Evolutionary conservation across 805 yeast species (phyloP), one percentile per base, ranked within the genome.

Genomic region (Wickerhamiella qilinensis): DNA sequence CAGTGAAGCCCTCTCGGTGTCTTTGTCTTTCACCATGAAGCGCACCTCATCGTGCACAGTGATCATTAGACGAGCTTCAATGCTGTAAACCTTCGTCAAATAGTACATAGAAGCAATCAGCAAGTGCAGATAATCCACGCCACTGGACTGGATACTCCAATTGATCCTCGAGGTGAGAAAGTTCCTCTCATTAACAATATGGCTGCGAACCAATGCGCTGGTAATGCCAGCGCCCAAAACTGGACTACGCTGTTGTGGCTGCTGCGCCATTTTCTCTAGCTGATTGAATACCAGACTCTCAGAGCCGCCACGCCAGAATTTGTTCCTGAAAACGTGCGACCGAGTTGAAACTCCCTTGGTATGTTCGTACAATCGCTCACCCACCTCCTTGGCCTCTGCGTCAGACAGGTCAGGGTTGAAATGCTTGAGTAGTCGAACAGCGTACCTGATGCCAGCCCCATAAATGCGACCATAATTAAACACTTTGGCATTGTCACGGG

Each of bases 141-240:
- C 99, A 1, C 95, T 83, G 18, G 95, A 83, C 56, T 91, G 99
- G 53, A 91, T 91, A 1, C 95, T 83, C 99, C 99, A 91, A 52
- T 91, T 91, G 45, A 86, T 77, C 50, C 99, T 61, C 1, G 95
- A 84, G 0, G 98, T 91, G 46, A 91, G 59, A 54, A 77, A 91
- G 44, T 71, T 71, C 9, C 16, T 14, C 6, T 14, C 20, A 29
- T 71, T 62, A 32, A 71, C 73, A 48, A 91, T 64, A 54, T 88
- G 77, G 38, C 64, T 62, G 32, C 71, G 68, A 47, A 70, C 68
- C 41, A 91, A 62, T 0, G 97, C 94, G 41, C 73, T 73, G 0
- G 99, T 91, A 35, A 91, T 84, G 12, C 93, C 82, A 4, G 96
- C 94, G 1, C 95, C 94, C 8, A 91, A 58, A 1, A 83, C 85